These are phyloP conservation scores for Pythium brassicae DNA, from an alignment of 352 stramenopile species.

Conservation along the genomic window DNA sequence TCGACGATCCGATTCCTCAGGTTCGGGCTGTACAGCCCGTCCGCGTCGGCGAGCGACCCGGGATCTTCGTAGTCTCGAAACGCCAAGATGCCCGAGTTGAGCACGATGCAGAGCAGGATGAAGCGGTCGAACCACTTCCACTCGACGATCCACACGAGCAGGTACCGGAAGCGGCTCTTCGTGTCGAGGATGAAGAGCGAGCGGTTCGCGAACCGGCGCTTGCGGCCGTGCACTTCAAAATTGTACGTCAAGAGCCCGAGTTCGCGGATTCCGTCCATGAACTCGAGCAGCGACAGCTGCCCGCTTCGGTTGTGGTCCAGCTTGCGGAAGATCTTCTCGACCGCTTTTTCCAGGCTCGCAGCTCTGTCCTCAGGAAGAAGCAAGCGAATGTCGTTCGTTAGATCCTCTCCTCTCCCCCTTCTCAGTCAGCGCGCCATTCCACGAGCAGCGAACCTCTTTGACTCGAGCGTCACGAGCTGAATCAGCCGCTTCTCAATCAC, in stretches of 20 bases:
- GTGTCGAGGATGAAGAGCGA: conserved; percentile 33
- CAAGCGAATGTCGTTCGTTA: not conserved
- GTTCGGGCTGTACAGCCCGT: conserved; percentile 19
- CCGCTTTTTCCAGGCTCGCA: conserved; percentile 17
- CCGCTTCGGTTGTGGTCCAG: conserved; percentile 35
- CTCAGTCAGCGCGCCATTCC: too few relatives aligned
- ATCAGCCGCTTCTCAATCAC: conserved; percentile 30
- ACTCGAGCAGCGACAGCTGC: conserved; percentile 35
- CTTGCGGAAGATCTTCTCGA: conserved; percentile 34
- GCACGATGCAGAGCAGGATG: conserved; percentile 63
- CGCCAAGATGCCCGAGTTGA: conserved; percentile 63
- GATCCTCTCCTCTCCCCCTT: too few relatives aligned
- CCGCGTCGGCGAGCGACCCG: conserved; percentile 24
- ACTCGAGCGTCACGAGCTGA: conserved; percentile 29
- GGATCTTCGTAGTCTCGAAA: conserved; percentile 50
- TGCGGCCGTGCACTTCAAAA: conserved; percentile 37
- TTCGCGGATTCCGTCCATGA: conserved; percentile 33
- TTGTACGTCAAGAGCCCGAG: conserved; percentile 44
- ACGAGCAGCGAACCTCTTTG: conserved; percentile 13
- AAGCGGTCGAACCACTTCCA: conserved; percentile 76
- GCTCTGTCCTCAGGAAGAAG: conserved; percentile 1
- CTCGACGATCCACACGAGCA: conserved; percentile 38
- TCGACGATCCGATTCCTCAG: conserved; percentile 36
- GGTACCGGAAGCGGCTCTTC: conserved; percentile 31
- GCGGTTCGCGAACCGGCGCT: conserved; percentile 33